phyloP scores from a whole-genome alignment of 352 stramenopile species.

The Phytopythium vexans region DNA sequence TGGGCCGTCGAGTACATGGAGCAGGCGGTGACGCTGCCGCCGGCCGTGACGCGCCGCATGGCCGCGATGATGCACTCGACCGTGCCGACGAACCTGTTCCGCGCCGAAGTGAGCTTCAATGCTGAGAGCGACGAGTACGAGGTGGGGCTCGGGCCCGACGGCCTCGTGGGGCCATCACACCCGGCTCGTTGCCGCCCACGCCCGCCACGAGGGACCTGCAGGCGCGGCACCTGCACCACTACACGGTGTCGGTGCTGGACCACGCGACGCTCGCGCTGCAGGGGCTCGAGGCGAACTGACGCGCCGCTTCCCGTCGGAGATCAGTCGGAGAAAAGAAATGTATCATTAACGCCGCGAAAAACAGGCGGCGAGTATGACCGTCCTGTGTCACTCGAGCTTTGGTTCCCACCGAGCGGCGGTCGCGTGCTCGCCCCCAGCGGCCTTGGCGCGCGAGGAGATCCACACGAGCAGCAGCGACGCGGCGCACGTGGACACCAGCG shows the following conservation, averaged over 20 bases:
- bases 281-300: slow-evolving; percentile 41
- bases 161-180: slow-evolving; percentile 52
- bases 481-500: slow-evolving; percentile 33
- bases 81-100: slow-evolving; percentile 75
- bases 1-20: slow-evolving; percentile 84
- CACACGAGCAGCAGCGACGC: slow-evolving; percentile 37
- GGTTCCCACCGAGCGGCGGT: slow-evolving; percentile 13
- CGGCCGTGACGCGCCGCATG: slow-evolving; percentile 66
- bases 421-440: neutral
- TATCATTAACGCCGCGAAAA: neutral
- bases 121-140: slow-evolving; percentile 12
- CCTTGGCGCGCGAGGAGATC: slow-evolving; percentile 17
- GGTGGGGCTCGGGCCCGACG: slow-evolving; percentile 19
- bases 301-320: too few species aligned
- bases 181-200: slow-evolving; percentile 79
- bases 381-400: slow-evolving; percentile 13
- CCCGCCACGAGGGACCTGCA: slow-evolving; percentile 74
- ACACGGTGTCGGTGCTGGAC: slow-evolving; percentile 75
- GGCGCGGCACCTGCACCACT: slow-evolving; percentile 66
- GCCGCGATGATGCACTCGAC: slow-evolving; percentile 78
- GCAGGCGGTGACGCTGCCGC: slow-evolving; percentile 55
- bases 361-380: neutral
- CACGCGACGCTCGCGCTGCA: slow-evolving; percentile 66
- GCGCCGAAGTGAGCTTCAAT: slow-evolving; percentile 50
- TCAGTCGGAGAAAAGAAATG: neutral